Percentiles rank a stretch among this genome's conserved stretches.
These are phyloP conservation scores for Hypsizygus marmoreus DNA, from an alignment of 768 basidiomycete species.

Conservation along the genomic window DNA sequence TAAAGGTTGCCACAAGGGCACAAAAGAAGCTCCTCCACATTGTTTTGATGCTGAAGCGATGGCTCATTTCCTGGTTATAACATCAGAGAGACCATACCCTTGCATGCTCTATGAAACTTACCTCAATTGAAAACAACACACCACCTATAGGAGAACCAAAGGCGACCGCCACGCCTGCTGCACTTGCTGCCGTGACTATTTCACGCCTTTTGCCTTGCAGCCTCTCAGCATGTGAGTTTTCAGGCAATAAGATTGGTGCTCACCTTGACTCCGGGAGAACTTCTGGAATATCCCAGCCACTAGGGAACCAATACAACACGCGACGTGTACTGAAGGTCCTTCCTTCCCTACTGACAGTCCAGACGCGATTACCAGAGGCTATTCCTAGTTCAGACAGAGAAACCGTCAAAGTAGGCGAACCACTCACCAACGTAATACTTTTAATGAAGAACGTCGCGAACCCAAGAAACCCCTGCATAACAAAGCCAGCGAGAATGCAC, in stretches of 20 bases:
- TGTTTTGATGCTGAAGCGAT: slow-evolving; percentile 93
- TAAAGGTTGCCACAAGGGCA: slow-evolving; percentile 94
- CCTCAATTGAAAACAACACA: slow-evolving; percentile 97
- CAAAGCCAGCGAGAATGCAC: slow-evolving; percentile 94
- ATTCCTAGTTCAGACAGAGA: not conserved
- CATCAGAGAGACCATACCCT: not conserved
- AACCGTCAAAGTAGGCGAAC: not conserved
- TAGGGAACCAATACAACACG: slow-evolving; percentile 89
- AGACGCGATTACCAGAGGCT: slow-evolving; percentile 97
- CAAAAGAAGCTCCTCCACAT: slow-evolving; percentile 99
- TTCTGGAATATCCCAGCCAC: slow-evolving; percentile 83
- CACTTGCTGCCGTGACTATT: slow-evolving; percentile 92
- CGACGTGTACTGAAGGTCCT: slow-evolving; percentile 97
- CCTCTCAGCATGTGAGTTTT: not conserved
- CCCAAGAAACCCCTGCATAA: slow-evolving; percentile 94
- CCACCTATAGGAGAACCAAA: slow-evolving; percentile 99
- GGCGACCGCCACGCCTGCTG: slow-evolving; percentile 97
- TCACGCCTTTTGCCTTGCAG: slow-evolving; percentile 80
- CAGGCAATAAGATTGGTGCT: slow-evolving; percentile 12
- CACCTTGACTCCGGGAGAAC: slow-evolving; percentile 90
- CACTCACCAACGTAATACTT: slow-evolving; percentile 84
- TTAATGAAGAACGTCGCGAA: slow-evolving; percentile 92
- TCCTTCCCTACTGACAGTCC: slow-evolving; percentile 98
- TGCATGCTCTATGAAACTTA: slow-evolving; percentile 25
- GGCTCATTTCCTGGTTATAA: slow-evolving; percentile 88